Conservation (phyloP, 768 basidiomycete species). For the Mycena polygramma region DNA sequence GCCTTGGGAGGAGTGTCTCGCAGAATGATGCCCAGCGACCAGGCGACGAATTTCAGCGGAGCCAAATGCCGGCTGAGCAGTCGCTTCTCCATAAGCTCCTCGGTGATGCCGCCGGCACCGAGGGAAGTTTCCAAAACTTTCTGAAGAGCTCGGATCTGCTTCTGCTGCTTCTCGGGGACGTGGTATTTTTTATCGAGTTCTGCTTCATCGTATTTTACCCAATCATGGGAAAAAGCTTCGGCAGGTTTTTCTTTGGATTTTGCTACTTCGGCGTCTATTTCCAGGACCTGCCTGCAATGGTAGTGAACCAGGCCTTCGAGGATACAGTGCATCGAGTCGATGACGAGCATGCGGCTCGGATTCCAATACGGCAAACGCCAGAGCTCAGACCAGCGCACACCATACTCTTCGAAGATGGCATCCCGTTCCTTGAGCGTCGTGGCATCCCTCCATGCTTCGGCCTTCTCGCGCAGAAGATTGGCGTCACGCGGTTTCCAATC, state of each 20-base stretch:
- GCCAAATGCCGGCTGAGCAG: not conserved
- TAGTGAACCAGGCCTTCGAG: constrained; percentile 38
- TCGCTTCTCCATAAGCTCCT: not conserved
- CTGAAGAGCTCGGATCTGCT: not conserved
- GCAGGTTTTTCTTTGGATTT: not conserved
- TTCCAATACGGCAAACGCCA: constrained; percentile 46
- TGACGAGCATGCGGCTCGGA: constrained; percentile 39
- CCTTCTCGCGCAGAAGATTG: constrained; percentile 21
- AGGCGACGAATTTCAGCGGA: not conserved
- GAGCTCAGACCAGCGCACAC: constrained; percentile 42
- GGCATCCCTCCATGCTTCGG: constrained; percentile 32
- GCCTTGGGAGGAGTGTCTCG: not conserved
- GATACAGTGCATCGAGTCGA: constrained; percentile 51
- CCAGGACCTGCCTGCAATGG: constrained; percentile 35
- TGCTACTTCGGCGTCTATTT: constrained; percentile 23
- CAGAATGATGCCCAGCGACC: not conserved
- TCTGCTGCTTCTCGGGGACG: not conserved
- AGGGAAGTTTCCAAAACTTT: not conserved
- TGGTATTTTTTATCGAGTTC: not conserved
- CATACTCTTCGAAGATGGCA: constrained; percentile 32
- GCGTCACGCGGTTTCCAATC: constrained; percentile 28
- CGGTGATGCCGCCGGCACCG: not conserved
- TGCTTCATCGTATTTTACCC: not conserved
- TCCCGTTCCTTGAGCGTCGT: constrained; percentile 28
- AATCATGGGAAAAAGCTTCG: constrained; percentile 6